A percentile compares a stretch with the other conserved stretches of the same genome.
Conservation (phyloP, 225 moss, liverwort and hornwort genomes). For the Physcomitrellopsis africana region DNA sequence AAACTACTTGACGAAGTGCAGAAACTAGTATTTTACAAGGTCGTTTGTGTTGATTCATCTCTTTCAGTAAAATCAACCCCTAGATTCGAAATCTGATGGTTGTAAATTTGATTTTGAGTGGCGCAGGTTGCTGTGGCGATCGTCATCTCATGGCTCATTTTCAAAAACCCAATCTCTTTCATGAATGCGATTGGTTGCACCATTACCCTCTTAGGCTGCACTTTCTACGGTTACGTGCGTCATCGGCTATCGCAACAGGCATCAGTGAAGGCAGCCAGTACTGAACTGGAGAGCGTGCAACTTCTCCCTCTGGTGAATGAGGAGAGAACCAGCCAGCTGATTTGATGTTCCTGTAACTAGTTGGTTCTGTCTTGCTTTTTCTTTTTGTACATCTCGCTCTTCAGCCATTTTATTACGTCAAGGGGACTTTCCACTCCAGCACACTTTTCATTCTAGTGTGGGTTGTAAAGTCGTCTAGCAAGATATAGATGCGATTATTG, state of each 20-base stretch:
- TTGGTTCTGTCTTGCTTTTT: slow-evolving; percentile 11
- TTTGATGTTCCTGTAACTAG: slow-evolving; percentile 21
- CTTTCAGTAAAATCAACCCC: too few species aligned
- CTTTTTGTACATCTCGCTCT: not conserved
- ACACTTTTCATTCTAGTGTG: too few species aligned
- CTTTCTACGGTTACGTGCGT: slow-evolving; percentile 60
- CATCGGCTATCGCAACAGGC: slow-evolving; percentile 43
- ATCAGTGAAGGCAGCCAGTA: slow-evolving; percentile 22
- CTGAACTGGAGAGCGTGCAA: slow-evolving; percentile 26
- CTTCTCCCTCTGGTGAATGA: slow-evolving; percentile 41
- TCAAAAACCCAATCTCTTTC: slow-evolving; percentile 56
- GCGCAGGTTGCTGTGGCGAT: slow-evolving; percentile 68
- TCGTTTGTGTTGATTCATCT: not conserved
- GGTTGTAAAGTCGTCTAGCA: not conserved
- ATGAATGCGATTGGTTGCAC: slow-evolving; percentile 62
- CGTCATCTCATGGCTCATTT: slow-evolving; percentile 60
- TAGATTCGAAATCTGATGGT: not conserved
- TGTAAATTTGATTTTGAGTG: not conserved
- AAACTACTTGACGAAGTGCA: not conserved
- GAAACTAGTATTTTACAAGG: not conserved
- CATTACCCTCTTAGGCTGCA: slow-evolving; percentile 53
- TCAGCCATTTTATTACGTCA: not conserved
- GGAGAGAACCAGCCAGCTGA: slow-evolving; percentile 27
- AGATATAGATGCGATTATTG: not conserved
- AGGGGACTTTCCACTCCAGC: not conserved